Evolutionary conservation across 2,329 filamentous ascomycete genomes (phyloP), one percentile per base, ranked within the genome.

Genomic region (Colletotrichum orbiculare): DNA sequence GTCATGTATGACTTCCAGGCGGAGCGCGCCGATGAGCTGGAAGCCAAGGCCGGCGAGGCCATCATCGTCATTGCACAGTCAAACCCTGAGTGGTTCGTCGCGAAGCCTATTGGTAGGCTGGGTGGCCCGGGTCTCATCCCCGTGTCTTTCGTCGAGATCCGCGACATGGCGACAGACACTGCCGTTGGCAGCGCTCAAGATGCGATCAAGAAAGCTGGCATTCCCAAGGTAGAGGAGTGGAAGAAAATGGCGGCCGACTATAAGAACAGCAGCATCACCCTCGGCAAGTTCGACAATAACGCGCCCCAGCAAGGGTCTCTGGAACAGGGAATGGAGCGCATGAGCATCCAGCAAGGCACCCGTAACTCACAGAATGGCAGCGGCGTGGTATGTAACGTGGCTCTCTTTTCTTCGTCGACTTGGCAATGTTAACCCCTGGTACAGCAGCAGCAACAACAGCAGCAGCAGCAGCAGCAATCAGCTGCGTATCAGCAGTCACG

Each of bases 201-300:
- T 37, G 95, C 96, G 1, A 93, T 99, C 60, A 88, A 89, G 71
- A 89, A 90, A 71, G 96, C 96, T 2, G 94, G 95, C 17, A 94
- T 99, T 8, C 96, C 96, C 11, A 91, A 90, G 73, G 96, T 99
- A 4, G 96, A 99, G 75, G 96, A 99, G 73, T 99, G 96, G 96
- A 99, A 99, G 83, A 97, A 96, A 81, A 97, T 97, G 93, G 94
- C 96, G 0, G 95, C 95, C 60, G 95, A 97, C 69, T 99, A 99
- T 81, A 99, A 99, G 83, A 97, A 98, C 76, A 97, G 94, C 77
- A 98, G 96, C 79, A 98, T 99, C 75, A 95, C 94, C 0, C 82
- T 99, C 46, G 96, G 96, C 70, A 97, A 95, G 78, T 95, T 96
- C 70, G 93, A 95, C 72, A 83, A 87, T 60, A 76, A 74, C 17